Evolutionary conservation across 768 basidiomycete species (phyloP), one percentile per base, ranked within the genome.

Genomic region (Lactarius tabidus): DNA sequence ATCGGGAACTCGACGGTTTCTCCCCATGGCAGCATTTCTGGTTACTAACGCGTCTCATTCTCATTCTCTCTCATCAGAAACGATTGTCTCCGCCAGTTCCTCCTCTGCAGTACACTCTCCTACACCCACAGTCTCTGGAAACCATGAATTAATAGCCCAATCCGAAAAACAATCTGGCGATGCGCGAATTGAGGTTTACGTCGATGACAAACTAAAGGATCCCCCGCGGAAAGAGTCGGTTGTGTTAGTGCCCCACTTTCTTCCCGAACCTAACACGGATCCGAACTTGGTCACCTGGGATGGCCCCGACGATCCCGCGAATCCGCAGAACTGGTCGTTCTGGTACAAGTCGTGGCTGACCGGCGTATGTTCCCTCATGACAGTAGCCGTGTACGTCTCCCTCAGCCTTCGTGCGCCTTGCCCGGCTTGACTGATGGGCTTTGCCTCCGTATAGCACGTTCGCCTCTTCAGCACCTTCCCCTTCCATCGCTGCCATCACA

Each of bases 381-480:
- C 60, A 1, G 38, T 70, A 39, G 66, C 66, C 28, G 63, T 65
- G 70, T 71, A 63, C 38, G 70, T 63, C 9, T 43, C 6, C 41
- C 26, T 9, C 29, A 14, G 9, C 12, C 10, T 5, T n/a, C 7
- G 26, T 52, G 23, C 35, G 29, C 2, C 23, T 23, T n/a, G 18
- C 33, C 2, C 17, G 1, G 4, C 20, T 9, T 53, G 6, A 26
- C 35, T 48, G 29, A 61, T 23, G 20, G 18, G 38, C n/a, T 45
- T 58, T 53, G 10, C 14, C 48, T 6, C n/a, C 28, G 18, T 26
- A 4, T 41, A 69, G 67, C 8, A 69, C 74, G 0, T 75, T 74
- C 36, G 71, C 71, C 3, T 74, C 71, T 20, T 72, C 72, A 0
- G 67, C 71, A 3, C 72, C 71, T 1, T 70, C 71, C 2, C 58